Base-by-base conservation (phyloP, 441 rosid species). In the Bocquillonia castaneifolia region DNA sequence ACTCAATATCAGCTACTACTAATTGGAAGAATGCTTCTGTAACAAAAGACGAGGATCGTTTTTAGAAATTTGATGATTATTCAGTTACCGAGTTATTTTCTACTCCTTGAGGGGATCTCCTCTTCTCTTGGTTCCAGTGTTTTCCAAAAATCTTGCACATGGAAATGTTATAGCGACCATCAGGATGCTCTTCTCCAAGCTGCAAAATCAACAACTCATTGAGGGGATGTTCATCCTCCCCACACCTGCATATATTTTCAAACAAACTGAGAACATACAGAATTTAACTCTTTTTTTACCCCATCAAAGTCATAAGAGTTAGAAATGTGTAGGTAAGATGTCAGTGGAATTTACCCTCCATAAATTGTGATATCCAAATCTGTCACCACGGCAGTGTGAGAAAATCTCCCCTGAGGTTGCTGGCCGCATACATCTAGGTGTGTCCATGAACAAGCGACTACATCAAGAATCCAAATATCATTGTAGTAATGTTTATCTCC, bases 161-260 rank as follows among this genome's bases (percentile, higher is more conserved):
- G 64, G 89, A 76, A 34, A 76, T 66, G 68, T 57, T 79, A 37
- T 75, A 70, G 44, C 73, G 75, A 20, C 66, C 71, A n/a, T 82
- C 75, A 5, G 72, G 78, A 76, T 79, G 77, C 40, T 81, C 82
- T 20, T 68, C 67, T 56, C 81, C 87, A 40, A 86, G 85, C 72
- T 79, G 85, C 80, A 87, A 73, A 71, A 89, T 70, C 77, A 89
- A 39, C 55, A 89, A 66, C 66, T 89, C 92, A 10, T 84, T 82
- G 58, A 87, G 85, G 6, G 95, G 95, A 31, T 74, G 90, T 75
- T 89, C 92, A 59, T 89, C 92, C 79, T 87, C 90, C 32, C 92
- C 89, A 8, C 95, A 89, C 29, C 95, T 85, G 81, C 61, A 57
- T 14, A 52, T 4, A 58, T 31, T 17, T 34, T 39, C 15, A 55